Evolutionary conservation across 202 grass and related monocot species (phyloP).

Genomic region (Setaria viridis): DNA sequence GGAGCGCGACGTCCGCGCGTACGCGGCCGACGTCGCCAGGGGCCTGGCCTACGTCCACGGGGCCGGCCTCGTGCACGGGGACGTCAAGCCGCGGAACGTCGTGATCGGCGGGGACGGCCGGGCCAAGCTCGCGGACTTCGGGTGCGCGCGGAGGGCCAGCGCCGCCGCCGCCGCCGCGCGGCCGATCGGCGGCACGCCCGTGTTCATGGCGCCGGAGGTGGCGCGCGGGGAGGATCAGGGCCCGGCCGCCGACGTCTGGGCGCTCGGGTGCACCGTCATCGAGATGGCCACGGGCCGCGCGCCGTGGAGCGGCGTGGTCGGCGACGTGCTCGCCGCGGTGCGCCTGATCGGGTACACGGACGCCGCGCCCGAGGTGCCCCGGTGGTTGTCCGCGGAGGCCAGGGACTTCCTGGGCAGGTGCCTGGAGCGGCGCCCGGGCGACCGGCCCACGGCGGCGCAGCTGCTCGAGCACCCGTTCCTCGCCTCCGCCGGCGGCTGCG

Average conservation of each 20-base stretch:
- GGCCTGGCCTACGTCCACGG: constrained; percentile 65
- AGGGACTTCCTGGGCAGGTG: constrained; percentile 63
- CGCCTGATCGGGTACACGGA: constrained; percentile 60
- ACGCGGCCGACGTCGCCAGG: constrained; percentile 44
- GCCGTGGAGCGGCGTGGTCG: constrained; percentile 59
- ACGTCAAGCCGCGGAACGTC: constrained; percentile 74
- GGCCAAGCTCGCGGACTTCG: constrained; percentile 82
- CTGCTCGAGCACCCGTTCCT: constrained; percentile 76
- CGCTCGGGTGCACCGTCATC: constrained; percentile 77
- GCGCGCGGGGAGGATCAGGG: constrained; percentile 72
- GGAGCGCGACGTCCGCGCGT: constrained; percentile 9
- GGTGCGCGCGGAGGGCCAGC: constrained; percentile 39
- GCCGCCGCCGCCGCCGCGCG: too few species aligned
- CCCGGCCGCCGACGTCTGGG: constrained; percentile 74
- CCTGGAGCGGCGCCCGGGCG: constrained; percentile 40
- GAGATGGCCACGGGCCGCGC: constrained; percentile 74
- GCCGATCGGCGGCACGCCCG: constrained; percentile 58
- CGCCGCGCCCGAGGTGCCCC: constrained; percentile 53
- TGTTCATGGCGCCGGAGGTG: constrained; percentile 90
- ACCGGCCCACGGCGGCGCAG: constrained; percentile 61
- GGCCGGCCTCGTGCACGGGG: constrained; percentile 51
- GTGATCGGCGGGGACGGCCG: constrained; percentile 60
- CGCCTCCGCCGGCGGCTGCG: background rate
- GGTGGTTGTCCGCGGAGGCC: constrained; percentile 54
- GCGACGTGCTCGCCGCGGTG: constrained; percentile 54